A percentile compares a stretch with the other conserved stretches of the same genome.
Evolutionary conservation across 352 stramenopile genomes (phyloP).

Genomic region (Phytophthora parvispora): DNA sequence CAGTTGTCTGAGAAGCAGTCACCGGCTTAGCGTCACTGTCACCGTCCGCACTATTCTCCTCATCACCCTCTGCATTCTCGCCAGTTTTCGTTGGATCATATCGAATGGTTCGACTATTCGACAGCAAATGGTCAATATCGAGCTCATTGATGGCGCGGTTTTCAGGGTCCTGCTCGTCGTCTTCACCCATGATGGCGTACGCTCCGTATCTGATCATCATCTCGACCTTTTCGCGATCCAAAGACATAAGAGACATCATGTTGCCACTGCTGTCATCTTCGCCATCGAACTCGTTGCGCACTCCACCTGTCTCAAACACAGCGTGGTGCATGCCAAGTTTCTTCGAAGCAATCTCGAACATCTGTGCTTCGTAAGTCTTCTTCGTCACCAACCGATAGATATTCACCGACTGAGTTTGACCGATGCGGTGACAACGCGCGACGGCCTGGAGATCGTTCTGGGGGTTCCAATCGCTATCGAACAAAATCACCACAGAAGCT

Average conservation of each 20-base stretch:
- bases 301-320: conserved; percentile 96
- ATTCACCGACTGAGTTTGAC: conserved; percentile 99
- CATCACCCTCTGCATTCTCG: conserved; percentile 50
- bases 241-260: conserved; percentile 94
- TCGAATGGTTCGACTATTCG: conserved; percentile 87
- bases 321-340: conserved; percentile 99
- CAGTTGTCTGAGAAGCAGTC: conserved; percentile 60
- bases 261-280: conserved; percentile 94
- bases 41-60: conserved; percentile 48
- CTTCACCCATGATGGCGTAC: conserved; percentile 98
- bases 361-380: conserved; percentile 99
- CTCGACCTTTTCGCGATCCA: conserved; percentile 98
- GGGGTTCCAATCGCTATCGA: conserved; percentile 99
- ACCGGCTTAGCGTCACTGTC: conserved; percentile 48
- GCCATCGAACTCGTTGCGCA: conserved; percentile 95
- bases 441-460: conserved; percentile 99
- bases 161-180: conserved; percentile 94
- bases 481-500: conserved; percentile 88
- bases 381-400: conserved; percentile 99
- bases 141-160: conserved; percentile 92
- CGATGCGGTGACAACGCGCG: conserved; percentile 99
- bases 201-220: conserved; percentile 98
- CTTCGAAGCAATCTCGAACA: conserved; percentile 99
- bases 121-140: conserved; percentile 90
- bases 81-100: conserved; percentile 81